Percentiles rank a stretch among this genome's conserved stretches.
These are phyloP conservation scores for Diplodia mutila DNA, from an alignment of 2,329 filamentous ascomycete genomes.

Conservation along the genomic window DNA sequence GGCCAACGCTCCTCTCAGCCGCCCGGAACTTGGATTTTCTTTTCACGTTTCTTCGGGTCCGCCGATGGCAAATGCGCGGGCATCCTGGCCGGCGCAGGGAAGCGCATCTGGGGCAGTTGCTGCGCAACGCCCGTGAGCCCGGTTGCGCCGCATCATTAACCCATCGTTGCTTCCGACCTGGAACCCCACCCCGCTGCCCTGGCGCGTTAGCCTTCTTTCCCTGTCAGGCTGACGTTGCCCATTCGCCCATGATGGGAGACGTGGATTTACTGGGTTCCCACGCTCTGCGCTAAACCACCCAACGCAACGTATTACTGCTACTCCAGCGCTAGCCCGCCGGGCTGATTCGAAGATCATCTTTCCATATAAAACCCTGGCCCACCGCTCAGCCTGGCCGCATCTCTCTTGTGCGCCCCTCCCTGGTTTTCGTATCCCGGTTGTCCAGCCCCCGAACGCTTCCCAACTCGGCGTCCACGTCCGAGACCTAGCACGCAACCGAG, in stretches of 20 bases:
- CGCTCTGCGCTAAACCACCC: constrained; percentile 1
- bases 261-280: background rate
- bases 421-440: background rate
- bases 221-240: constrained; percentile 5
- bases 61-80: background rate
- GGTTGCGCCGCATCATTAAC: constrained; percentile 20
- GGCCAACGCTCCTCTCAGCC: background rate
- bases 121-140: background rate
- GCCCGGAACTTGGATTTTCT: background rate
- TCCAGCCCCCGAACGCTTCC: background rate
- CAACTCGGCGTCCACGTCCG: background rate
- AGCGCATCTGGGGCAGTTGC: background rate
- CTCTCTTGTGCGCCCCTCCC: background rate
- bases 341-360: constrained; percentile 11
- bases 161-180: background rate
- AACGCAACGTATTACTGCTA: constrained; percentile 14
- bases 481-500: constrained; percentile 26
- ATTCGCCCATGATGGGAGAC: background rate
- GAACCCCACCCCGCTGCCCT: constrained; percentile 10
- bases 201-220: constrained; percentile 5
- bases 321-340: constrained; percentile 2
- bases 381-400: background rate
- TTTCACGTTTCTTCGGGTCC: constrained; percentile 1
- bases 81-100: background rate
- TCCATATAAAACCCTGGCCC: constrained; percentile 3